Conservation (phyloP, 177 flowering plant species). For the Vitis hybrid region DNA sequence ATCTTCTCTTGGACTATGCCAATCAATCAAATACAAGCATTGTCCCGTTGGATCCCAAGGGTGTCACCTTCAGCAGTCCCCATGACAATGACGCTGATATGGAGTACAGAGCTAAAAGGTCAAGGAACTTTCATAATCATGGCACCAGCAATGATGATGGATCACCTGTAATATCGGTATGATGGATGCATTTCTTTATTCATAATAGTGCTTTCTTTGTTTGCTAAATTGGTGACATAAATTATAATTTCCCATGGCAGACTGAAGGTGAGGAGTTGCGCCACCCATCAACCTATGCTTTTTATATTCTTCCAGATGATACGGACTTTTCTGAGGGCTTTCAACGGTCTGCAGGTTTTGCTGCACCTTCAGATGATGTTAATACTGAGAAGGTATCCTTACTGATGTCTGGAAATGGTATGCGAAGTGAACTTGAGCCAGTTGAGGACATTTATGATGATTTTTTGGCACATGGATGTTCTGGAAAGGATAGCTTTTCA, state of each 20-base stretch:
- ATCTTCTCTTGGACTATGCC: conserved; percentile 20
- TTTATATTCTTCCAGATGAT: conserved; percentile 6
- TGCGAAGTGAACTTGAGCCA: conserved; percentile 10
- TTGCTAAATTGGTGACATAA: neutral
- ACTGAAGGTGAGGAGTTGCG: conserved; percentile 8
- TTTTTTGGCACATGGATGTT: neutral
- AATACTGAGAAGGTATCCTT: conserved; percentile 9
- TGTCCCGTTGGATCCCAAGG: conserved; percentile 12
- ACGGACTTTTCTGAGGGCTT: conserved; percentile 11
- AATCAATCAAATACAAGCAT: conserved; percentile 6
- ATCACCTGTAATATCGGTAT: conserved; percentile 19
- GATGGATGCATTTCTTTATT: neutral
- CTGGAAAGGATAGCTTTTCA: neutral
- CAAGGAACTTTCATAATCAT: conserved; percentile 10
- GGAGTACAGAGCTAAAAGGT: conserved; percentile 5
- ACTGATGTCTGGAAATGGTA: conserved; percentile 1
- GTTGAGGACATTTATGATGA: conserved; percentile 6
- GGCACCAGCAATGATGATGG: conserved; percentile 7
- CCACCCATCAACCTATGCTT: neutral
- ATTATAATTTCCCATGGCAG: conserved; percentile 22
- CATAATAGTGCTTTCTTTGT: neutral
- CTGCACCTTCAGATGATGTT: conserved; percentile 12
- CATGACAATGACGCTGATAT: conserved; percentile 9
- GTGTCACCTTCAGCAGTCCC: conserved; percentile 4
- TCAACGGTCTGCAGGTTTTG: conserved; percentile 6